Percentiles rank a stretch among this genome's conserved stretches.
phyloP scores from a whole-genome alignment of 495 filamentous ascomycete species.

The Podospora sp. region DNA sequence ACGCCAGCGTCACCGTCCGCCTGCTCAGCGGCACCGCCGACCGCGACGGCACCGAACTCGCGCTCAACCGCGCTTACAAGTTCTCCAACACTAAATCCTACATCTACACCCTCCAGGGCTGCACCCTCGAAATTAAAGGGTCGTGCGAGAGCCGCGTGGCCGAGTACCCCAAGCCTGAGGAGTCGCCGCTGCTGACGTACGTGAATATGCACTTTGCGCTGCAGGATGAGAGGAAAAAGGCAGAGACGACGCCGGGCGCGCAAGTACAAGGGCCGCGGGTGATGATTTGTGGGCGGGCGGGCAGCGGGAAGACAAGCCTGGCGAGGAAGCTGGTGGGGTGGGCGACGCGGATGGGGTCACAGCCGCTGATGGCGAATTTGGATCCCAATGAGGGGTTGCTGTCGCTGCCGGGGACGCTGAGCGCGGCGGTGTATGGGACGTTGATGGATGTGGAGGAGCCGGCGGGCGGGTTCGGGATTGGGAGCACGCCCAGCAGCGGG shows the following conservation, averaged over 20 bases:
- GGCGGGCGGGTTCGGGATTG: slow-evolving; percentile 87
- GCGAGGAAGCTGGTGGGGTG: slow-evolving; percentile 80
- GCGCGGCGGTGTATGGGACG: slow-evolving; percentile 77
- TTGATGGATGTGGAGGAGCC: slow-evolving; percentile 72
- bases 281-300: slow-evolving; percentile 77
- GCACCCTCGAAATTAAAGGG: slow-evolving; percentile 69
- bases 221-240: slow-evolving; percentile 63
- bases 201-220: slow-evolving; percentile 87
- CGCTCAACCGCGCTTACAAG: slow-evolving; percentile 74
- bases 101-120: slow-evolving; percentile 90
- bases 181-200: slow-evolving; percentile 81
- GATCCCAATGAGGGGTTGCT: slow-evolving; percentile 87
- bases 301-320: slow-evolving; percentile 83
- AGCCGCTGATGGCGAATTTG: slow-evolving; percentile 82
- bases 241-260: slow-evolving; percentile 25
- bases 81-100: slow-evolving; percentile 84
- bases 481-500: slow-evolving; percentile 81
- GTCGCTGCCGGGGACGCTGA: slow-evolving; percentile 80
- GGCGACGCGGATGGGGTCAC: slow-evolving; percentile 72
- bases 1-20: slow-evolving; percentile 45
- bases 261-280: slow-evolving; percentile 71
- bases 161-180: slow-evolving; percentile 73
- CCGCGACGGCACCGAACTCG: slow-evolving; percentile 94
- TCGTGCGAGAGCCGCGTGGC: slow-evolving; percentile 48
- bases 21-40: slow-evolving; percentile 84